A percentile compares a stretch with the other conserved stretches of the same genome.
phyloP scores from a whole-genome alignment of 2,329 filamentous ascomycete genomes.

The Fonsecaea erecta region DNA sequence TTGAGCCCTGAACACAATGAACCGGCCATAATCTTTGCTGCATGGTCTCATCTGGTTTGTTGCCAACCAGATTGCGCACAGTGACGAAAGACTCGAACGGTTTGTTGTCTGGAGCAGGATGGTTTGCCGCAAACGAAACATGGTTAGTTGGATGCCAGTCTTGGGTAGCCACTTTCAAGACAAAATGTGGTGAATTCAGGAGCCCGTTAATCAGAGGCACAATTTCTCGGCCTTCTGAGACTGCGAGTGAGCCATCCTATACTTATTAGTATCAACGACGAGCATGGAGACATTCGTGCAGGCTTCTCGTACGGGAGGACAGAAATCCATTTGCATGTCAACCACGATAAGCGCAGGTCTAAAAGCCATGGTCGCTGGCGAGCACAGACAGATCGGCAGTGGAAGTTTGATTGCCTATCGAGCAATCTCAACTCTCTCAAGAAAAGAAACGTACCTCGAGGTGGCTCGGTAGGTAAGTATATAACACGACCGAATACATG shows the following conservation, averaged over 20 bases:
- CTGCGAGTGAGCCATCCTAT: slow-evolving; percentile 82
- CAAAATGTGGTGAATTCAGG: slow-evolving; percentile 69
- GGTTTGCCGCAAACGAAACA: slow-evolving; percentile 86
- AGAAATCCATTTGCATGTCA: slow-evolving; percentile 95
- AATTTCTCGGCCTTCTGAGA: slow-evolving; percentile 73
- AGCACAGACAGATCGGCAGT: not conserved
- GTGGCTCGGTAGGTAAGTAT: no score
- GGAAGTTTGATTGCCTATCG: not conserved
- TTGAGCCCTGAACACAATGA: slow-evolving; percentile 79
- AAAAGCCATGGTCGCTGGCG: slow-evolving; percentile 40
- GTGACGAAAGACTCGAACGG: slow-evolving; percentile 70
- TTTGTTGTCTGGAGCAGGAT: slow-evolving; percentile 63
- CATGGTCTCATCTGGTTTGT: slow-evolving; percentile 52
- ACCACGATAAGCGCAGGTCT: slow-evolving; percentile 72
- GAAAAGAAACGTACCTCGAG: not conserved
- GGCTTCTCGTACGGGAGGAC: slow-evolving; percentile 73
- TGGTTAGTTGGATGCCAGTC: slow-evolving; percentile 87
- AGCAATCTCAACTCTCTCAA: not conserved
- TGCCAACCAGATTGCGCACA: slow-evolving; percentile 56
- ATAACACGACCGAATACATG: not conserved
- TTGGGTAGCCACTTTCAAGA: slow-evolving; percentile 79
- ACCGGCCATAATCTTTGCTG: slow-evolving; percentile 80
- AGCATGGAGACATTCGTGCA: not conserved
- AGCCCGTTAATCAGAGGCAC: slow-evolving; percentile 74
- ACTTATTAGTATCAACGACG: slow-evolving; percentile 7